Evolutionary conservation across 192 early-diverging fungal genomes (phyloP).

Genomic region (Linnemannia hyalina): DNA sequence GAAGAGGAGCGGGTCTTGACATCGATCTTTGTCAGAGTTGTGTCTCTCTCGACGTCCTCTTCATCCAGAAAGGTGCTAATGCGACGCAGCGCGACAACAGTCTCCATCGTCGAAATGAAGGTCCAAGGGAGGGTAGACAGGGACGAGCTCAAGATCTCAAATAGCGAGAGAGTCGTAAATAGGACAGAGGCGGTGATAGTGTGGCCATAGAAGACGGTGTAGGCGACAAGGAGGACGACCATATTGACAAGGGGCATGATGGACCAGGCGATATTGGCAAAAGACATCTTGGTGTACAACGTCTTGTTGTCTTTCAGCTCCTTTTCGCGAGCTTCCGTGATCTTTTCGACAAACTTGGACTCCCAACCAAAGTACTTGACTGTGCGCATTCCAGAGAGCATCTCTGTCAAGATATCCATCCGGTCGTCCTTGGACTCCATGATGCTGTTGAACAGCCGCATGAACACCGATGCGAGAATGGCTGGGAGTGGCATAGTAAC

Average conservation of each 20-base stretch:
- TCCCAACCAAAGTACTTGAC: constrained; percentile 93
- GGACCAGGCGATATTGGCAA: constrained; percentile 61
- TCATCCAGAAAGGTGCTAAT: constrained; percentile 3
- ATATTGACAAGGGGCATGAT: constrained; percentile 70
- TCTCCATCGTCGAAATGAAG: constrained; percentile 64
- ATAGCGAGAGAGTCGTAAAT: constrained; percentile 76
- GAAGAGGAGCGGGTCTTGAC: constrained; percentile 58
- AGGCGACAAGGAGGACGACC: constrained; percentile 66
- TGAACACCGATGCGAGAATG: constrained; percentile 53
- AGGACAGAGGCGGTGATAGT: neutral
- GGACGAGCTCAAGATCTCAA: constrained; percentile 69
- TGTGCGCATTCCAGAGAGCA: constrained; percentile 85
- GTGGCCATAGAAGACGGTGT: constrained; percentile 65
- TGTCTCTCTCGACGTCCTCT: constrained; percentile 1
- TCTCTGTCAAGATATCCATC: constrained; percentile 80
- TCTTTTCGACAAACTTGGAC: constrained; percentile 70
- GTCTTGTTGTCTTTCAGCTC: constrained; percentile 66
- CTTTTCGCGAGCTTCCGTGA: constrained; percentile 65
- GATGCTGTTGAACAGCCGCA: constrained; percentile 57
- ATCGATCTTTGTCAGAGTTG: constrained; percentile 56
- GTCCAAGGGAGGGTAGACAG: constrained; percentile 69
- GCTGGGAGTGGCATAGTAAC: constrained; percentile 68
- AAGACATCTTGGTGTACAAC: constrained; percentile 62
- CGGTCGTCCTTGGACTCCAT: constrained; percentile 76
- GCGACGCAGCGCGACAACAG: neutral